A percentile compares a stretch with the other conserved stretches of the same genome.
phyloP scores from a whole-genome alignment of 805 yeast genomes.

The Hanseniaspora hatyaiensis region DNA sequence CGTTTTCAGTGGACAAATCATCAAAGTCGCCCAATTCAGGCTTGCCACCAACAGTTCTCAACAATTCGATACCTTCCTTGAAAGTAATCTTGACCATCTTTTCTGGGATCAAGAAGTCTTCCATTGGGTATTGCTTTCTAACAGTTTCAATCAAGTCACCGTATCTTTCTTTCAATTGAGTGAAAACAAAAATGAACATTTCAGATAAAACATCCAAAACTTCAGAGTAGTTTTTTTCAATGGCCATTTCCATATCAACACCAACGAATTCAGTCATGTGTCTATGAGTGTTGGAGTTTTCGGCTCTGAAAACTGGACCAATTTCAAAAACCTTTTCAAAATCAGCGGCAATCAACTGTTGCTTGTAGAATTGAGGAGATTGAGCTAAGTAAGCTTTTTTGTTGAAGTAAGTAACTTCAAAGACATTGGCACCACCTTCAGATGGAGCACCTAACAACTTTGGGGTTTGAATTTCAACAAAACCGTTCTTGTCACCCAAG shows the following conservation, averaged over 20 bases:
- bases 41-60: constrained; percentile 76
- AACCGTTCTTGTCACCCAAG: constrained; percentile 43
- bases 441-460: constrained; percentile 89
- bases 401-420: constrained; percentile 86
- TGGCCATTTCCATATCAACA: constrained; percentile 93
- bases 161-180: constrained; percentile 68
- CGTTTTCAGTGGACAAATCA: constrained; percentile 88
- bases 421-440: constrained; percentile 96
- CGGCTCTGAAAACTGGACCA: constrained; percentile 98
- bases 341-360: constrained; percentile 95
- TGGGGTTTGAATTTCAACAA: constrained; percentile 92
- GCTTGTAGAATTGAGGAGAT: constrained; percentile 96
- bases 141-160: constrained; percentile 77
- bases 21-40: constrained; percentile 68
- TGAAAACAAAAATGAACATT: constrained; percentile 78
- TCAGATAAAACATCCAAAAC: constrained; percentile 52
- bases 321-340: constrained; percentile 92
- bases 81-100: constrained; percentile 82
- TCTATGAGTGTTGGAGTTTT: constrained; percentile 96
- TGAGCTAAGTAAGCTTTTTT: constrained; percentile 90
- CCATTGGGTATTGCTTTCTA: constrained; percentile 92
- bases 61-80: constrained; percentile 81
- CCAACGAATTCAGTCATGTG: constrained; percentile 99
- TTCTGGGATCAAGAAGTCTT: constrained; percentile 88
- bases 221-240: constrained; percentile 97